Conservation (phyloP, 163 green algal genomes). For the Volvox carteri region DNA sequence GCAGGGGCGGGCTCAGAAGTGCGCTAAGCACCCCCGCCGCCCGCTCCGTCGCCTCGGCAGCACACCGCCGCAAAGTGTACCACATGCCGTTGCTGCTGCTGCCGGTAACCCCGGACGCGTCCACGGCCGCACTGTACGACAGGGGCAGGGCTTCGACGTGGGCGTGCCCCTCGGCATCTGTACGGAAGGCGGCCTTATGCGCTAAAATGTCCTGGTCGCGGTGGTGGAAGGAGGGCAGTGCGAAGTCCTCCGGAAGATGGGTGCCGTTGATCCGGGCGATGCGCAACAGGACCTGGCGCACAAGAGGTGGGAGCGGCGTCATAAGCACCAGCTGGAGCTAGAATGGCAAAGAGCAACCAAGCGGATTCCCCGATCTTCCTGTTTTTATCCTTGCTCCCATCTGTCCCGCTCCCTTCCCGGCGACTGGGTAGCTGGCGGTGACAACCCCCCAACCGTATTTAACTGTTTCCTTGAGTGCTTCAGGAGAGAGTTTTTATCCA, state of each 20-base stretch:
- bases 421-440: no score
- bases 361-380: no score
- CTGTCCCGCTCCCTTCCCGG: no score
- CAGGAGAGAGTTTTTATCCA: no score
- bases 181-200: slow-evolving; percentile 1
- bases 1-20: slow-evolving; percentile 45
- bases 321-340: no score
- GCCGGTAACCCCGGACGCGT: background rate
- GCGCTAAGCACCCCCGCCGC: background rate
- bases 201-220: slow-evolving; percentile 43
- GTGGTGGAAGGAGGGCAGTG: slow-evolving; percentile 40
- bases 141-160: background rate
- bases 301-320: background rate
- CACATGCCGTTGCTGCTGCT: background rate
- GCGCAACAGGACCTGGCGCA: slow-evolving; percentile 49
- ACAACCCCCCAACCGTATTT: no score
- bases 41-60: background rate
- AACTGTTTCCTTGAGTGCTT: no score
- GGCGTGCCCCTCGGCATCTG: background rate
- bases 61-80: background rate
- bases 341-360: no score
- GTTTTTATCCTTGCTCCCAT: no score
- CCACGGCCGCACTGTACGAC: background rate
- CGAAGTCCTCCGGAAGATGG: slow-evolving; percentile 45
- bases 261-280: slow-evolving; percentile 40